Evolutionary conservation across 331 rosid species (phyloP), one percentile per base, ranked within the genome.

Genomic region (Malus hybrid): DNA sequence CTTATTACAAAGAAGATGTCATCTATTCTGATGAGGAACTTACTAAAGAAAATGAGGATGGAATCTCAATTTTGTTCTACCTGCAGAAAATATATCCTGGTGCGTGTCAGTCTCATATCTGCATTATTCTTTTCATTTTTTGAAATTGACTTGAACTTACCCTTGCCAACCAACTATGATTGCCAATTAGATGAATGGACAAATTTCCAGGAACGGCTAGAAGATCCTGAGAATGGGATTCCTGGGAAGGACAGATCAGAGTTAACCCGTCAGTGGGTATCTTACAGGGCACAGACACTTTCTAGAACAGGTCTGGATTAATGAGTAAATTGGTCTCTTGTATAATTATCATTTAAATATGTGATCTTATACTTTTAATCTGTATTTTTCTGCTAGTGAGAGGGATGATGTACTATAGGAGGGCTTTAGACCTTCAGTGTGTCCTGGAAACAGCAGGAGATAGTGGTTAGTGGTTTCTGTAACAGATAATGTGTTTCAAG

Each of bases 251-350:
- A 78, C 6, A 74, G 11, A 80, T 78, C 20, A 22, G 99, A 92
- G 65, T 65, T 29, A 11, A 78, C 2, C 69, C 90, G 97, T 62
- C 86, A 77, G 66, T 95, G 99, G 99, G 99, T 92, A 73, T 95
- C 99, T 81, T 92, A 80, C 82, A 90, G 99, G 75, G 99, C 93
- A 72, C 99, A 95, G 84, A 92, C 99, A 77, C 97, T 95, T 69
- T 87, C 81, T 83, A 89, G 97, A 80, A 95, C 99, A 89, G 99
- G 99, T 91, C 56, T 78, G 81, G 78, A 83, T 82, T n/a, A 55
- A 54, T 70, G 32, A n/a, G 56, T 46, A 52, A 71, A 69, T 39
- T 42, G 64, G 22, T 28, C 52, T 34, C 56, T 33, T 70, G 29
- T 80, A 7, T 11, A 70, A 68, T 65, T 67, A 69, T 66, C 77